A percentile compares a stretch with the other conserved stretches of the same genome.
phyloP scores from a whole-genome alignment of 805 yeast species.

The Hanseniaspora hatyaiensis region DNA sequence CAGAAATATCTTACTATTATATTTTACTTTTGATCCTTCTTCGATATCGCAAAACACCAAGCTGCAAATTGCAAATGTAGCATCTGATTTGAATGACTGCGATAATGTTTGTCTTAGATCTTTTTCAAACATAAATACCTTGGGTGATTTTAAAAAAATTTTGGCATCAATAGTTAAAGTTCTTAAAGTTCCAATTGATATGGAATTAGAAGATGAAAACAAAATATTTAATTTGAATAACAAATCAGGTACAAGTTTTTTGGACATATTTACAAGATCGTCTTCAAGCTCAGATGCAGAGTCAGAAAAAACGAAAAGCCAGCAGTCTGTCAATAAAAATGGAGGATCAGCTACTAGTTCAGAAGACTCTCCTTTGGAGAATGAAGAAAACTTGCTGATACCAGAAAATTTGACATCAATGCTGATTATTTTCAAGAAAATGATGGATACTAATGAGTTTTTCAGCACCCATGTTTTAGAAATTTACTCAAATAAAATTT shows the following conservation, averaged over 20 bases:
- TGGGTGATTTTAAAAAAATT: constrained; percentile 42
- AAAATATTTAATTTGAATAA: constrained; percentile 27
- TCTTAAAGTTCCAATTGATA: constrained; percentile 36
- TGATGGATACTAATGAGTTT: constrained; percentile 56
- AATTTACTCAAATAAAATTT: constrained; percentile 42
- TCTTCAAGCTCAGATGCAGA: not conserved
- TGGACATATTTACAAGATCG: constrained; percentile 2
- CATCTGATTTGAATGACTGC: not conserved
- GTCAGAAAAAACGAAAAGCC: too few species aligned
- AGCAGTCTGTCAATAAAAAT: too few species aligned
- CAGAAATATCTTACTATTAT: constrained; percentile 10
- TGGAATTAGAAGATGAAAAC: constrained; percentile 31
- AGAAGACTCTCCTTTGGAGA: constrained; percentile 8
- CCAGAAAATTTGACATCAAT: constrained; percentile 40
- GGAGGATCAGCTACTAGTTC: not conserved
- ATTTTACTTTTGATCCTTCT: constrained; percentile 10
- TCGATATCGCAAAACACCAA: constrained; percentile 5
- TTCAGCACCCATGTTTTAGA: constrained; percentile 39
- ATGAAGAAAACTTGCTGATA: constrained; percentile 21
- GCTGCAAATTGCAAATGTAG: not conserved
- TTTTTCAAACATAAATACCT: constrained; percentile 43
- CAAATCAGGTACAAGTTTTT: constrained; percentile 8
- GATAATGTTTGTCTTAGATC: constrained; percentile 20
- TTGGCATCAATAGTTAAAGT: constrained; percentile 39
- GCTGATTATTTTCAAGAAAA: constrained; percentile 58